Base-by-base conservation (phyloP, 116 monocot species). In the Cymodocea nodosa region DNA sequence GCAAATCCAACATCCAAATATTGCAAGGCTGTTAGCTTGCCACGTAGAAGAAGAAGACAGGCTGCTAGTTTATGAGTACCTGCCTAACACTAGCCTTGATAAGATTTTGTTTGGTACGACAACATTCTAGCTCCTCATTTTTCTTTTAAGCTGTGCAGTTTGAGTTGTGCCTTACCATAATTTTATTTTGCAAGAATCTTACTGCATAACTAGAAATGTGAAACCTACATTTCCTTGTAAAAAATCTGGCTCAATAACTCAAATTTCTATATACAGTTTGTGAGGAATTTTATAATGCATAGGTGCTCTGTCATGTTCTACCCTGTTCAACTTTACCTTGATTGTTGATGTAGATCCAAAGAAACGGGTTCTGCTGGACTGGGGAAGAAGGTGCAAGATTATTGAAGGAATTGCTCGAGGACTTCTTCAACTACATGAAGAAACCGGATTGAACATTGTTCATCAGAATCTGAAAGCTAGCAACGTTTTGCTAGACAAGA, bases 371-470 rank as follows among this genome's bases (percentile, higher is more conserved):
- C 30, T 30, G 44, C 44, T 44, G 5, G 44, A 44, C 11, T 68
- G 74, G 74, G 30, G 10, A 0, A 60, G 4, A n/a, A 67, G 74
- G 14, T 68, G 13, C 20, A 51, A 57, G 50, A 74, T 74, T 4
- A 62, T 74, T 24, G 68, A 62, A 62, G 74, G 74, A 15, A 68
- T 68, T 23, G 68, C 61, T 24, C 60, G 62, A 53, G 74, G 74
- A 0, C 68, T 74, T 40, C 68, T 74, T 18, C 54, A 74, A 53
- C 68, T 74, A 17, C 74, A 74, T 24, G 37, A 62, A 6, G 20
- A 62, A 24, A 68, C 74, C 6, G 53, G 74, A 23, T 5, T 74
- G 6, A 50, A 48, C 18, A 52, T 74, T n/a, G 60, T 74, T 35
- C 74, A 74, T 37, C 50, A 67, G 20, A 67, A 74, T 39, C 66